These are phyloP conservation scores for Globisporangium cederbergense DNA, from an alignment of 352 stramenopile species.

Conservation along the genomic window DNA sequence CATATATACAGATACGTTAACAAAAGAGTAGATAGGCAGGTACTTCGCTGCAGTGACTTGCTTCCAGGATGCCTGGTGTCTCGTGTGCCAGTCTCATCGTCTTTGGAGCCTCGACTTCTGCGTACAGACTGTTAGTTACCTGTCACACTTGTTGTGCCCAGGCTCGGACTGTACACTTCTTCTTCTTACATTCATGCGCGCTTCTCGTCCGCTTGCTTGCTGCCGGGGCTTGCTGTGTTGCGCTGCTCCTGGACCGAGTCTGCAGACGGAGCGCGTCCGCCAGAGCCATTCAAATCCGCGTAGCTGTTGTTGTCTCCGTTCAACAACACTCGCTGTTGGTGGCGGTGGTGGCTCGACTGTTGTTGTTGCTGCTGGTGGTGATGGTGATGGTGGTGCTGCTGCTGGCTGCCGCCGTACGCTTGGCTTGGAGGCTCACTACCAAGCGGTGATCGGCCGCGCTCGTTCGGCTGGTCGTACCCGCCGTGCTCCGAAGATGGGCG, in stretches of 20 bases:
- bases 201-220: not conserved
- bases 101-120: not conserved
- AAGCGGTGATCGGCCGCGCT: not conserved
- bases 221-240: not conserved
- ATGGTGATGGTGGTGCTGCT: conserved; percentile 1
- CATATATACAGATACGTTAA: conserved; percentile 1
- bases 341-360: not conserved
- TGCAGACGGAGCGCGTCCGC: not conserved
- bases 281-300: conserved; percentile 6
- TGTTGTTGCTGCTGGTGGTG: conserved; percentile 2
- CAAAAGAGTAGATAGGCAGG: not conserved
- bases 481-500: not conserved
- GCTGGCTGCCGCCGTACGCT: not conserved
- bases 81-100: not conserved
- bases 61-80: not conserved
- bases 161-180: not conserved
- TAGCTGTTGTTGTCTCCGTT: conserved; percentile 15
- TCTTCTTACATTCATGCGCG: conserved; percentile 1
- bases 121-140: not conserved
- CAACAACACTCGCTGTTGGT: conserved; percentile 16
- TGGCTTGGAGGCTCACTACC: not conserved
- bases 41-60: not conserved
- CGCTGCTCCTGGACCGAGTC: conserved; percentile 1
- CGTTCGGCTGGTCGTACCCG: conserved; percentile 5
- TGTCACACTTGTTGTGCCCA: not conserved